Conservation (phyloP, 2,329 filamentous ascomycete genomes). For the Alternaria triticina region DNA sequence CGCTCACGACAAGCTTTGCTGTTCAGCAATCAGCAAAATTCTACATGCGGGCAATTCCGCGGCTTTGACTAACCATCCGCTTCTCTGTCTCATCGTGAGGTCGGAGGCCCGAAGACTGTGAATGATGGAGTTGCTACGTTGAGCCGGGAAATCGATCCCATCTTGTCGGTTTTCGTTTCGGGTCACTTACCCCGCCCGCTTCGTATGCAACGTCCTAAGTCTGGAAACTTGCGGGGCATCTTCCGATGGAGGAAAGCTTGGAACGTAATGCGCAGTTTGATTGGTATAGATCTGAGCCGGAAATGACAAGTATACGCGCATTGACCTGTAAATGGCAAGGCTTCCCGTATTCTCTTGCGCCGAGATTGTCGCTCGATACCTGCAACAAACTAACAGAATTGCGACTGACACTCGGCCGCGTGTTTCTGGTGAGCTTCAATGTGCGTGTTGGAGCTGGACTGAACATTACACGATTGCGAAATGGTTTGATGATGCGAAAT, state of each 20-base stretch:
- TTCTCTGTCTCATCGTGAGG: slow-evolving; percentile 34
- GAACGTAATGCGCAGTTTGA: neutral
- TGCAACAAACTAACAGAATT: neutral
- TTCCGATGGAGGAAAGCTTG: neutral
- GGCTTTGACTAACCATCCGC: slow-evolving; percentile 32
- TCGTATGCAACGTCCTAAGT: neutral
- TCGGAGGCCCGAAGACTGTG: neutral
- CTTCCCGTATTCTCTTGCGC: neutral
- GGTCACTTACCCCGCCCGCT: neutral
- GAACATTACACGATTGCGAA: slow-evolving; percentile 59
- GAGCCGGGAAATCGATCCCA: slow-evolving; percentile 10
- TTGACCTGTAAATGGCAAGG: neutral
- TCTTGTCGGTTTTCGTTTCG: slow-evolving; percentile 3
- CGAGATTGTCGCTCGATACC: neutral
- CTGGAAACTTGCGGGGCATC: neutral
- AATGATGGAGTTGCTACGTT: neutral
- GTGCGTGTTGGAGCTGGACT: neutral
- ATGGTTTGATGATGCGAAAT: slow-evolving; percentile 57
- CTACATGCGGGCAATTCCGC: neutral
- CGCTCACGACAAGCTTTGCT: slow-evolving; percentile 42
- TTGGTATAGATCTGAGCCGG: neutral
- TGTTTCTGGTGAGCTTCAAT: neutral
- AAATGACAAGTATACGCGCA: neutral
- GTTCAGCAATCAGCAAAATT: slow-evolving; percentile 14
- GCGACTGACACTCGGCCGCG: neutral